Evolutionary conservation across 352 stramenopile genomes (phyloP), one percentile per base, ranked within the genome.

Genomic region (Albugo candida): DNA sequence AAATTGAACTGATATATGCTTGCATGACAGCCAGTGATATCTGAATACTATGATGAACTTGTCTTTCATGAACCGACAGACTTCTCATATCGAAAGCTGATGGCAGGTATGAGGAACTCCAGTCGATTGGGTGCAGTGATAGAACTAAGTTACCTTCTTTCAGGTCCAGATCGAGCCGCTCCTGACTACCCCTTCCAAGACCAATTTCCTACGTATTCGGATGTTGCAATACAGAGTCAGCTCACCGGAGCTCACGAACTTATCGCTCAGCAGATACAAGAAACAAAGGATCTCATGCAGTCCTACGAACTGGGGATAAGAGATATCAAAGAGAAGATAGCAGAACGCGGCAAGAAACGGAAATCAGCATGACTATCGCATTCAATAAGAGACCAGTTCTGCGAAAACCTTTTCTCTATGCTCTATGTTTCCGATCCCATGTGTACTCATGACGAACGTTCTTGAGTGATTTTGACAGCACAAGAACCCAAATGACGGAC

Each of bases 1-100:
- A 19, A 24, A 17, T 16, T 58, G 12, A 47, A 42, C 18, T 19
- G 34, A n/a, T 50, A 14, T 45, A 48, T 36, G 41, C 13, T 40
- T 13, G 45, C 34, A 27, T 36, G n/a, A 31, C 51, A 93, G 72
- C 87, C 89, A 1, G 92, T 97, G 13, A 73, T 98, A 20, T 80
- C 76, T 31, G 93, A 98, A 65, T 92, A 86, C 48, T 98, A 97
- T 69, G 92, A 98, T 58, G 93, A 98, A 62, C 80, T 97, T 4
- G 89, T 98, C n/a, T 97, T 97, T 64, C 96, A 94, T 19, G 85
- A 98, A 70, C 93, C 93, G 39, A 92, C 75, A 31, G 85, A 96
- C 61, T 84, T 83, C 43, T 97, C 97, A 60, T 96, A 95, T 73
- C 83, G 93, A 57, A 80, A 92, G 51, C 60, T 98, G 21, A 78